Evolutionary conservation across 768 basidiomycete species (phyloP), one percentile per base, ranked within the genome.

Genomic region (Lactarius evosmus): DNA sequence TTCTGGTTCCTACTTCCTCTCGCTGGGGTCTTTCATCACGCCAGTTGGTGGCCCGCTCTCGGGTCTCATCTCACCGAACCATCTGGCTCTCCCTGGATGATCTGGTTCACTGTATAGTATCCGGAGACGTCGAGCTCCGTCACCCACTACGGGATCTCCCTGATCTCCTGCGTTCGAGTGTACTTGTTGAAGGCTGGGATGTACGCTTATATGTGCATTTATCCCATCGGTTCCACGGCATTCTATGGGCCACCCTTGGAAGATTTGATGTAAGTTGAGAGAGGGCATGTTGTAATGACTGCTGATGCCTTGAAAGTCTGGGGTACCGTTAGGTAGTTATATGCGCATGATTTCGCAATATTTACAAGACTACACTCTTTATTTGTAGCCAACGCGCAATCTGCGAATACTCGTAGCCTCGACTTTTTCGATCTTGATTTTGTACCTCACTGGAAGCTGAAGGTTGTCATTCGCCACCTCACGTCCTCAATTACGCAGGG

Each of bases 31-130:
- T 25, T 22, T 36, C 34, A 4, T 55, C 54, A 7, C 16, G 44
- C 8, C 41, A 49, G 29, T n/a, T 58, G 22, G 33, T 59, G 1
- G 8, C 57, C 11, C 46, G 46, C 33, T 33, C 33, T 33, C 46
- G 25, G 19, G 17, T 46, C 57, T 58, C 44, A 16, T 36, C 58
- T 27, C 32, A 49, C n/a, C 46, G 25, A 25, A 50, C 33, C 22
- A 33, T 36, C 14, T 59, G 46, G 46, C 58, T 59, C 16, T 59
- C 58, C 32, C 25, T 59, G 22, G 33, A 50, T 59, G 58, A n/a
- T n/a, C 54, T 55, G 2, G 11, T 55, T n/a, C 54, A 36, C n/a
- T 22, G 33, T n/a, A 36, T 55, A 11, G 33, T 36, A 34, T 36
- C 54, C 1, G 54, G 54, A 32, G 54, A 55, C 14, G 25, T 55